Evolutionary conservation across 1,139 yeast species (phyloP), one percentile per base, ranked within the genome.

Genomic region (Candida buenavistaensis): DNA sequence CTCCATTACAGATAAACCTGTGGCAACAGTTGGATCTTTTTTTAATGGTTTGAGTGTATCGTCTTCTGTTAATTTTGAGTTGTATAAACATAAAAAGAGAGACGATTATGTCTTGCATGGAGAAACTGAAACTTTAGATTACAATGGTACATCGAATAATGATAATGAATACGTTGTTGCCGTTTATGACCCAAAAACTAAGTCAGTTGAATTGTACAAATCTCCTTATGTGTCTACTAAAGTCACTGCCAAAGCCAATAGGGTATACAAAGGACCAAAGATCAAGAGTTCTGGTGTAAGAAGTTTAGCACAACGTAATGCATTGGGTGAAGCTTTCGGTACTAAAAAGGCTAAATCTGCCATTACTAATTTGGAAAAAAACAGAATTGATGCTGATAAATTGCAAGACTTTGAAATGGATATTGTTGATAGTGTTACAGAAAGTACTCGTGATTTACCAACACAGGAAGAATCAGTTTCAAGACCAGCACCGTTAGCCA

Each of bases 311-410:
- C 87, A 85, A 62, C 75, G 96, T 57, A 85, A 77, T 44, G 86
- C 87, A 3, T 73, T 92, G 52, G 98, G 98, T 54, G 92, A 88
- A 61, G 94, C 95, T 2, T 92, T 92, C 50, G 99, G 99, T 74
- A 90, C 98, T 42, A 88, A 87, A 64, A 90, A 82, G 64, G 97
- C 97, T 42, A 90, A 88, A 65, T 84, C 87, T 52, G 95, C 96
- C 24, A 86, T 94, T 54, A 69, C 78, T 34, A 90, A 83, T 56
- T 62, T 80, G 53, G 94, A 83, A 54, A 78, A 84, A 59, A 92
- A 92, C 63, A 75, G 84, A 54, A 82, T 92, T 55, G 97, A 92
- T 57, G 75, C 96, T 2, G 94, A 79, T 33, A 79, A 80, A 59
- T 72, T 90, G 46, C 83, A 77, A 39, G 85, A 76, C 46, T 68